These are phyloP conservation scores for Pseudogymnoascus sp. DNA, from an alignment of 2,329 filamentous ascomycete species.

Conservation along the genomic window DNA sequence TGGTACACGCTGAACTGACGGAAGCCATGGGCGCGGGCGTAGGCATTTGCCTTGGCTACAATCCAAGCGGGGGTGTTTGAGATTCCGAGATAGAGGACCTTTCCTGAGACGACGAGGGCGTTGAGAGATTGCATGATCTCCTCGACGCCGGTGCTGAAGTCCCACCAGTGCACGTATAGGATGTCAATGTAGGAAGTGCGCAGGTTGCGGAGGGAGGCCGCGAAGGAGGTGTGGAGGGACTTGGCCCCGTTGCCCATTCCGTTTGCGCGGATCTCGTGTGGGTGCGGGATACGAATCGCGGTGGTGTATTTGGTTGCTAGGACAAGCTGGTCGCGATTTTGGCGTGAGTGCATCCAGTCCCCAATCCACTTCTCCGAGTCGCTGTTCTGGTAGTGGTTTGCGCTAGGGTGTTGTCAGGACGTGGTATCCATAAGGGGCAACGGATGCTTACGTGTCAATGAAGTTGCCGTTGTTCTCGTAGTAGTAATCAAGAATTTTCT, in stretches of 20 bases:
- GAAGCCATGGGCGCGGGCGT: constrained; percentile 63
- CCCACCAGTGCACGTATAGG: constrained; percentile 33
- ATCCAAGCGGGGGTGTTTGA: constrained; percentile 64
- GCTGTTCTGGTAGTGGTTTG: constrained; percentile 50
- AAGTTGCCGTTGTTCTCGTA: constrained; percentile 55
- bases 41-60: constrained; percentile 57
- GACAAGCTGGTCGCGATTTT: constrained; percentile 61
- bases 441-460: constrained; percentile 45
- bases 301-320: constrained; percentile 63
- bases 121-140: constrained; percentile 65
- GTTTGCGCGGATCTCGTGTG: constrained; percentile 42
- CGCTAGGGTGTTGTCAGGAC: constrained; percentile 35
- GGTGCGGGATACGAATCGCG: constrained; percentile 41
- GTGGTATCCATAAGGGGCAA: constrained; percentile 29
- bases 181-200: constrained; percentile 64
- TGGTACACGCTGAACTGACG: constrained; percentile 64
- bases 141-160: constrained; percentile 54
- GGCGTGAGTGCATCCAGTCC: constrained; percentile 59
- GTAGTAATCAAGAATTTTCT: constrained; percentile 51
- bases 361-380: constrained; percentile 59
- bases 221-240: constrained; percentile 47
- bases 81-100: constrained; percentile 61
- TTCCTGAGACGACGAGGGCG: constrained; percentile 48
- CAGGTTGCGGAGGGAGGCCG: constrained; percentile 50
- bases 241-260: constrained; percentile 54